These are phyloP conservation scores for Amniculicola lignicola DNA, from an alignment of 495 filamentous ascomycete species.

Conservation along the genomic window DNA sequence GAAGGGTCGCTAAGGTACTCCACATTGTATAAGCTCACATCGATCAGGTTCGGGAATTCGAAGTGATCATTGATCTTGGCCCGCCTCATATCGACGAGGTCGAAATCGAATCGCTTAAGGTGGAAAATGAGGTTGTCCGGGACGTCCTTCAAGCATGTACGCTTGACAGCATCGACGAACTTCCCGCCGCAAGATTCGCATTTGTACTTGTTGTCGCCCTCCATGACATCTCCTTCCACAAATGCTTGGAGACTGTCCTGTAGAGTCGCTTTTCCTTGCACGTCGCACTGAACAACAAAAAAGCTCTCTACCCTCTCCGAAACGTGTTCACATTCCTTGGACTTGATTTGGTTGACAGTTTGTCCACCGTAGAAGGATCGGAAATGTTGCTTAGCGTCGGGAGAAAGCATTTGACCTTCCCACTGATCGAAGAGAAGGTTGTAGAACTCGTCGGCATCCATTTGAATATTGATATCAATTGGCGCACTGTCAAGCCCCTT, in stretches of 20 bases:
- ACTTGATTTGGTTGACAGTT: slow-evolving; percentile 90
- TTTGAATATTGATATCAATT: slow-evolving; percentile 87
- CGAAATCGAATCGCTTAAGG: slow-evolving; percentile 95
- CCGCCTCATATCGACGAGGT: slow-evolving; percentile 74
- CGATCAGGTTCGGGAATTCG: slow-evolving; percentile 75
- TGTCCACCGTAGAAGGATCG: slow-evolving; percentile 87
- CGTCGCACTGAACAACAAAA: slow-evolving; percentile 94
- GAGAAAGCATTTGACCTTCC: slow-evolving; percentile 73
- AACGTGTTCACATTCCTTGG: slow-evolving; percentile 89
- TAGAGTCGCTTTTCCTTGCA: slow-evolving; percentile 83
- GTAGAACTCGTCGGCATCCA: slow-evolving; percentile 99
- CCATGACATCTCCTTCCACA: slow-evolving; percentile 94
- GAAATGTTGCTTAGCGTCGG: slow-evolving; percentile 69
- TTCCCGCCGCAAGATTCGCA: slow-evolving; percentile 87
- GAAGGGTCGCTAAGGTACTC: slow-evolving; percentile 71
- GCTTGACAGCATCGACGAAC: slow-evolving; percentile 85
- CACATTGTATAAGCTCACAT: slow-evolving; percentile 89
- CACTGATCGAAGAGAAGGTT: slow-evolving; percentile 87
- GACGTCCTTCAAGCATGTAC: slow-evolving; percentile 87
- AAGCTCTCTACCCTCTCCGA: slow-evolving; percentile 88
- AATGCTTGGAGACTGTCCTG: slow-evolving; percentile 89
- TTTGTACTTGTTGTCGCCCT: slow-evolving; percentile 97
- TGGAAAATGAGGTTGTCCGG: slow-evolving; percentile 95
- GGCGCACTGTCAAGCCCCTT: slow-evolving; percentile 76
- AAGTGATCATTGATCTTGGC: slow-evolving; percentile 97